These are phyloP conservation scores for Pharnaceum exiguum DNA, from an alignment of 148 eudicot species.

Conservation along the genomic window DNA sequence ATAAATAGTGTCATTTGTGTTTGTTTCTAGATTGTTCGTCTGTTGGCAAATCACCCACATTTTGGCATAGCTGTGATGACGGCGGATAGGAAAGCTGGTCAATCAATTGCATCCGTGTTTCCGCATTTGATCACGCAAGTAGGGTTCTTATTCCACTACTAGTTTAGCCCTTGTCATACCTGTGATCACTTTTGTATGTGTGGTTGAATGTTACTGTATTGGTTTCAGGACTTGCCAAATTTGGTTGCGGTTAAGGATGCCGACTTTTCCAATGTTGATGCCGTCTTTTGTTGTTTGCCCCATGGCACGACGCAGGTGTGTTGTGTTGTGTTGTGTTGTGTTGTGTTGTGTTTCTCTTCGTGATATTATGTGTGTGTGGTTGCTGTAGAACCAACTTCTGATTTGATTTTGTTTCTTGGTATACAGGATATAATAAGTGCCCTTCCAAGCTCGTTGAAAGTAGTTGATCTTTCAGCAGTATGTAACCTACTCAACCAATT, in stretches of 20 bases:
- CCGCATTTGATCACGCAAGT: constrained; percentile 85
- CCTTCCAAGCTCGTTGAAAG: constrained; percentile 69
- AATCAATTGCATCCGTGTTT: constrained; percentile 85
- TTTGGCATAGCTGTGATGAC: constrained; percentile 83
- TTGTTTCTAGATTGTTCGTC: constrained; percentile 63
- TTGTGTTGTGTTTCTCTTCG: no score
- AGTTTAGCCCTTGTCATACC: neutral
- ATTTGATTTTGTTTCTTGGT: neutral
- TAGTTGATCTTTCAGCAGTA: constrained; percentile 98
- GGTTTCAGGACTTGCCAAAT: constrained; percentile 70
- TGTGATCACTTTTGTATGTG: neutral
- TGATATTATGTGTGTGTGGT: no score
- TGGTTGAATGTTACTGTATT: neutral
- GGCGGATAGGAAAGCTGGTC: constrained; percentile 98
- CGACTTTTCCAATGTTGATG: constrained; percentile 81
- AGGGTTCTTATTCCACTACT: constrained; percentile 2
- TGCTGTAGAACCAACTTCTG: neutral
- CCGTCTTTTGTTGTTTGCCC: constrained; percentile 97
- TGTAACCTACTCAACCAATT: constrained; percentile 7
- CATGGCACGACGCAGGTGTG: constrained; percentile 97
- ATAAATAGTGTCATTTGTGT: neutral
- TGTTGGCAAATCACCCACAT: constrained; percentile 77
- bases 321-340: no score
- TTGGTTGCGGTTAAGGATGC: constrained; percentile 87
- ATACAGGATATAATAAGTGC: constrained; percentile 83